Evolutionary conservation across 1,284 basidiomycete genomes (phyloP), one percentile per base, ranked within the genome.

Genomic region (Irpex sp.): DNA sequence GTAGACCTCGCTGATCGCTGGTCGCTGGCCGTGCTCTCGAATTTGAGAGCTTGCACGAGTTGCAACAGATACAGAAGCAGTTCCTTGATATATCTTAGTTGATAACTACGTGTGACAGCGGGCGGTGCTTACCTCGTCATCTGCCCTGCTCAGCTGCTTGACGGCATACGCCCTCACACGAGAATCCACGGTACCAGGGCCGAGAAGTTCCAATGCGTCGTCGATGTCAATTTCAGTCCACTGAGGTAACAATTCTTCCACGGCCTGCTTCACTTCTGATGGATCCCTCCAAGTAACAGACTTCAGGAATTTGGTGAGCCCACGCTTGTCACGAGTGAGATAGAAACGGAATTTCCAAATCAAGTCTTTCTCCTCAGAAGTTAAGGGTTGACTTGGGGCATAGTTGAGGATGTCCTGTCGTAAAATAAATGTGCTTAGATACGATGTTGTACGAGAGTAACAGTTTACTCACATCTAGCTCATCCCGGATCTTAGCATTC

Each of bases 311-410:
- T 99, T 99, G 37, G 96, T 99, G 33, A 99, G 81, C 3, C 93
- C 94, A 18, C 90, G 85, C 72, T 94, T 94, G 72, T 96, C 93
- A 33, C 94, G 80, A 0, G 90, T 87, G 14, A 99, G 85, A 67
- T 98, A 99, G 77, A 98, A 99, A 9, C 97, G 87, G 82, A 97
- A 99, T 71, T 97, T 96, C 97, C 97, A 99, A 23, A 99, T 88
- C 16, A 96, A 76, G 67, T 99, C 96, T 72, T 96, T 97, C 76
- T 99, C 96, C 68, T 95, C 90, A 0, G 94, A 88, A 1, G 86
- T 93, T 4, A 99, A 82, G 8, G 85, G 82, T 62, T 92, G 92
- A 58, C 93, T 97, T 0, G 97, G 96, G 0, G 96, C 87, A 72
- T 93, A 98, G 60, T 83, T 88, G 60, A 99, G 84, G 52, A 99